phyloP scores from a whole-genome alignment of 768 basidiomycete species.

The Tylopilus intermedius region DNA sequence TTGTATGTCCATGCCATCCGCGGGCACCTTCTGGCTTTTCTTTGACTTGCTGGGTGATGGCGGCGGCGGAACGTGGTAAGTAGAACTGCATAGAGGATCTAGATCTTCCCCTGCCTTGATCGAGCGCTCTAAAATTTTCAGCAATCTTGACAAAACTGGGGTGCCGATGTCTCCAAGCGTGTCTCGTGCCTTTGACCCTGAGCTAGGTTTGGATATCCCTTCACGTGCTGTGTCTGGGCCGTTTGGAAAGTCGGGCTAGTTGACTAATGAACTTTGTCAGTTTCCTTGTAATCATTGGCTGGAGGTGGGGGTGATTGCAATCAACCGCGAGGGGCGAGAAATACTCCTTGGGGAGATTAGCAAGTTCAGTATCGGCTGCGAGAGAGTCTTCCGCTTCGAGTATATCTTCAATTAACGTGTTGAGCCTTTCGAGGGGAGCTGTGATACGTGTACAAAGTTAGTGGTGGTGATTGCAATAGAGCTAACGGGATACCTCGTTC shows the following conservation, averaged over 20 bases:
- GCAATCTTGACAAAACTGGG: conserved; percentile 52
- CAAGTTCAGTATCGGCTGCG: conserved; percentile 48
- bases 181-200: conserved; percentile 45
- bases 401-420: conserved; percentile 73
- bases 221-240: conserved; percentile 46
- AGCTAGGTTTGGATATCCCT: conserved; percentile 26
- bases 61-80: conserved; percentile 15
- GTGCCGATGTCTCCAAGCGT: conserved; percentile 68
- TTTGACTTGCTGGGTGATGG: conserved; percentile 42
- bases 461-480: background rate
- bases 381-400: conserved; percentile 77
- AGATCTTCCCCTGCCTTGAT: conserved; percentile 72
- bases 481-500: conserved; percentile 50
- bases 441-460: background rate
- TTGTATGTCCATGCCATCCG: conserved; percentile 5
- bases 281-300: conserved; percentile 56
- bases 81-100: conserved; percentile 55
- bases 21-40: conserved; percentile 40
- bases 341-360: conserved; percentile 52
- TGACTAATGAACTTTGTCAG: conserved; percentile 65
- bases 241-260: conserved; percentile 61
- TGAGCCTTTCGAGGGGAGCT: conserved; percentile 75
- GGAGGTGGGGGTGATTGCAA: conserved; percentile 54
- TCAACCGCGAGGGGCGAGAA: conserved; percentile 63
- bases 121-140: conserved; percentile 77